Evolutionary conservation across 768 basidiomycete species (phyloP).

Genomic region (Phanerochaete carnosa): DNA sequence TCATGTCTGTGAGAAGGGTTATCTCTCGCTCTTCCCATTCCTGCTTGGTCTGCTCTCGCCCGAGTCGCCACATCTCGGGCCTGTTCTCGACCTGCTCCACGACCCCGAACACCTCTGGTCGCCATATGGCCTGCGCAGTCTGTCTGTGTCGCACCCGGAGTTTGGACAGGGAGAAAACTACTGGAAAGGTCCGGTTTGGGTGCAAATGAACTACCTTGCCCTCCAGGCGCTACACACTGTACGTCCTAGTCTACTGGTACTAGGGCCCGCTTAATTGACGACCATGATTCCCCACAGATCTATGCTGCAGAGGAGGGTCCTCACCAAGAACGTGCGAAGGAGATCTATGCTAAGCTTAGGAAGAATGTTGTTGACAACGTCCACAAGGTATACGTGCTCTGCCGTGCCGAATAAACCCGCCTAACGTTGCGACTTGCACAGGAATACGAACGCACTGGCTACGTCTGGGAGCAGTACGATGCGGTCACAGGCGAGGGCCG

Average conservation of each 20-base stretch:
- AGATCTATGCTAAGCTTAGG: conserved; percentile 79
- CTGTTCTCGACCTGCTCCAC: conserved; percentile 75
- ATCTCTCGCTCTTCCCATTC: conserved; percentile 93
- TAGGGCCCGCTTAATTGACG: background rate
- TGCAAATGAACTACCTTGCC: conserved; percentile 95
- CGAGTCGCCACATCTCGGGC: conserved; percentile 73
- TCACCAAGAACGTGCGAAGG: conserved; percentile 64
- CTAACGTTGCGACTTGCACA: conserved; percentile 25
- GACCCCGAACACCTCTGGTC: conserved; percentile 92
- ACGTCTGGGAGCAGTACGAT: conserved; percentile 98
- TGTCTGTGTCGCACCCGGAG: conserved; percentile 84
- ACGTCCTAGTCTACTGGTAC: conserved; percentile 7
- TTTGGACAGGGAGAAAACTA: conserved; percentile 95
- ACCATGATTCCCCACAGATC: conserved; percentile 42
- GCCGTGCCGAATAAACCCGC: background rate
- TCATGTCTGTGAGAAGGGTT: conserved; percentile 88
- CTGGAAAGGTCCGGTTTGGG: conserved; percentile 96
- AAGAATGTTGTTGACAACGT: conserved; percentile 86
- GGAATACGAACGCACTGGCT: conserved; percentile 92
- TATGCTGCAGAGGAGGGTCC: conserved; percentile 83
- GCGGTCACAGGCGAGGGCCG: conserved; percentile 76
- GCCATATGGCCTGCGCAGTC: conserved; percentile 80
- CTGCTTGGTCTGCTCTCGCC: conserved; percentile 76
- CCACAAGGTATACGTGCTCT: conserved; percentile 33
- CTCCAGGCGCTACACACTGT: conserved; percentile 75